A percentile compares a stretch with the other conserved stretches of the same genome.
Conservation (phyloP, 352 stramenopile genomes). For the Globisporangium polare region DNA sequence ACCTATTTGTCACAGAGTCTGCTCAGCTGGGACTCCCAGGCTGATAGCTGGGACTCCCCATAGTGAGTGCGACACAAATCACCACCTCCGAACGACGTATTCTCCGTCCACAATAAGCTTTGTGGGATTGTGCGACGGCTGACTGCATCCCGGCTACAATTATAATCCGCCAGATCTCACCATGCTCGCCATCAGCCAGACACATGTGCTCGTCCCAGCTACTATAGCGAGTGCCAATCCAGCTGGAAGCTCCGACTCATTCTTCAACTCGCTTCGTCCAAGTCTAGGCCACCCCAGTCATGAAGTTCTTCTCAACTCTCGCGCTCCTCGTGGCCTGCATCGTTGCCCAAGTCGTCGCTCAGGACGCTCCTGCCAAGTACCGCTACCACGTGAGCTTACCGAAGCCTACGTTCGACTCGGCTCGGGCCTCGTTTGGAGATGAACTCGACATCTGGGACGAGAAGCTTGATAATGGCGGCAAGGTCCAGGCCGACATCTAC, state of each 20-base stretch:
- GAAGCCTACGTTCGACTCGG: conserved; percentile 17
- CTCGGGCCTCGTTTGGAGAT: conserved; percentile 1
- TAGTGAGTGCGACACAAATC: no score
- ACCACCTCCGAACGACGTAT: no score
- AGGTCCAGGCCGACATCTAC: conserved; percentile 9
- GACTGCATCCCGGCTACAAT: no score
- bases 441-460: conserved; percentile 13
- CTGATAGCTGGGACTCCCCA: no score
- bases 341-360: conserved; percentile 15
- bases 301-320: conserved; percentile 26
- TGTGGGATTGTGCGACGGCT: no score
- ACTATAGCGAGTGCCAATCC: no score
- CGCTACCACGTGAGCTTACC: conserved; percentile 29
- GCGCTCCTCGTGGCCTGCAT: conserved; percentile 15
- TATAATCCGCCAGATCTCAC: no score
- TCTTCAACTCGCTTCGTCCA: neutral
- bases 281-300: neutral
- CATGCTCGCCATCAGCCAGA: no score
- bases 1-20: no score
- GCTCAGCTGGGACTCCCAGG: no score
- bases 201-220: no score
- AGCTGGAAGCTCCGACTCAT: neutral
- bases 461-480: neutral
- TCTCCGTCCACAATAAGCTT: no score
- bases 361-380: conserved; percentile 22